Percentiles rank a stretch among this genome's conserved stretches.
Evolutionary conservation across 2,329 filamentous ascomycete species (phyloP).

Genomic region (Fusarium buxicola): DNA sequence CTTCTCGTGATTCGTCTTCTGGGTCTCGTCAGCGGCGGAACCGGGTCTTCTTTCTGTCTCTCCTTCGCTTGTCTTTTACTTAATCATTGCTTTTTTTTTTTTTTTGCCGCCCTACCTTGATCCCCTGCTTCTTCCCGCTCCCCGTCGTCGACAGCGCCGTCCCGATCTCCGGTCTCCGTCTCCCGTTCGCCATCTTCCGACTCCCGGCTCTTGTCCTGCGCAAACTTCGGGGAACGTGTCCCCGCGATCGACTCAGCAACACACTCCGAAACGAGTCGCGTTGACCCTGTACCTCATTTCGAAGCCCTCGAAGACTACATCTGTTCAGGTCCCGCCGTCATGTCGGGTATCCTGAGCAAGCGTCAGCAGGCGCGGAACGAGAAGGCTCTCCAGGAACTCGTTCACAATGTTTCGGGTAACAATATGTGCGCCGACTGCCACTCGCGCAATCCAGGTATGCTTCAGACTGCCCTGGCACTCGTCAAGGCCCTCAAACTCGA

Average conservation of each 20-base stretch:
- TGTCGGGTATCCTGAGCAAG: slow-evolving; percentile 86
- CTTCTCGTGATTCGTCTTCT: slow-evolving; percentile 25
- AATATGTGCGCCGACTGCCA: slow-evolving; percentile 94
- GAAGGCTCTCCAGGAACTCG: slow-evolving; percentile 87
- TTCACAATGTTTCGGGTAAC: slow-evolving; percentile 86
- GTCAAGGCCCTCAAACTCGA: neutral
- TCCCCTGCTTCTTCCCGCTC: slow-evolving; percentile 29
- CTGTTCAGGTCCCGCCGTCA: slow-evolving; percentile 51
- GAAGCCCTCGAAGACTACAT: slow-evolving; percentile 4
- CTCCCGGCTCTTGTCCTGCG: slow-evolving; percentile 23
- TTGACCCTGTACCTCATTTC: slow-evolving; percentile 19
- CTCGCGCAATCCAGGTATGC: slow-evolving; percentile 88
- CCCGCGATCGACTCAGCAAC: slow-evolving; percentile 35
- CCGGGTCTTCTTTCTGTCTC: slow-evolving; percentile 33
- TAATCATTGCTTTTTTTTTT: slow-evolving; percentile 39
- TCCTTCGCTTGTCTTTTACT: slow-evolving; percentile 26
- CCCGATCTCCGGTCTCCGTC: slow-evolving; percentile 29
- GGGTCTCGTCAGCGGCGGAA: slow-evolving; percentile 29
- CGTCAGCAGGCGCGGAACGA: slow-evolving; percentile 98
- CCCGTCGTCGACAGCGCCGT: slow-evolving; percentile 24
- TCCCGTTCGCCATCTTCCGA: slow-evolving; percentile 19
- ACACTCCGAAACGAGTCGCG: slow-evolving; percentile 26
- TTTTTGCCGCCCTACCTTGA: slow-evolving; percentile 12
- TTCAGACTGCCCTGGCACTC: slow-evolving; percentile 13
- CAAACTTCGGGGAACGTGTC: slow-evolving; percentile 20